Evolutionary conservation across 768 basidiomycete species (phyloP).

Genomic region (Coprinopsis marcescibilis): DNA sequence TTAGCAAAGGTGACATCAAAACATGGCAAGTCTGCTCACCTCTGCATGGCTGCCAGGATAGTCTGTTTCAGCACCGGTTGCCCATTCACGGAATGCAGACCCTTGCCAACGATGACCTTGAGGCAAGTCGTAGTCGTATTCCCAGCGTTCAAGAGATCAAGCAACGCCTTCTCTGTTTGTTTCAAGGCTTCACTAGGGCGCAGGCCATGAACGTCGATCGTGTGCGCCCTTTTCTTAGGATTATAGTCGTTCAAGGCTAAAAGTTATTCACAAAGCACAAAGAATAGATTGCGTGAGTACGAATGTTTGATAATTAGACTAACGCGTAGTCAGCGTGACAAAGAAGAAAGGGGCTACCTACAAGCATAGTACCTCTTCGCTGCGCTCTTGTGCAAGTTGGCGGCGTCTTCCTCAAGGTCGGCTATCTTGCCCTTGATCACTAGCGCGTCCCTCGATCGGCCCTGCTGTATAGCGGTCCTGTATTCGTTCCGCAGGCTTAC

Average conservation of each 20-base stretch:
- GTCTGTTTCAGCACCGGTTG: constrained; percentile 79
- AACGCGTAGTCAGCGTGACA: background rate
- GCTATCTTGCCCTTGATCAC: constrained; percentile 32
- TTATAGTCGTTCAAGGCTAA: constrained; percentile 32
- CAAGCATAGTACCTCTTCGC: constrained; percentile 40
- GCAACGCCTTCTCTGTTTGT: constrained; percentile 37
- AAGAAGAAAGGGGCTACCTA: constrained; percentile 18
- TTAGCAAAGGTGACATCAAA: background rate
- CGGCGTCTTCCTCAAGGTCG: constrained; percentile 27
- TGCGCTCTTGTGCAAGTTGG: constrained; percentile 39
- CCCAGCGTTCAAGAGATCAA: constrained; percentile 30
- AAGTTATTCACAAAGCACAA: background rate
- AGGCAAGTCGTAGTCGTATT: constrained; percentile 27
- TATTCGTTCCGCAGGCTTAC: constrained; percentile 22
- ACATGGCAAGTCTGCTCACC: constrained; percentile 32
- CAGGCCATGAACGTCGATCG: constrained; percentile 47
- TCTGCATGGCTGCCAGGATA: constrained; percentile 68
- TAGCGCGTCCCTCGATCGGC: constrained; percentile 33
- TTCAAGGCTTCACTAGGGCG: constrained; percentile 41
- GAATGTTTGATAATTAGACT: constrained; percentile 8
- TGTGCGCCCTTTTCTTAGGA: constrained; percentile 21
- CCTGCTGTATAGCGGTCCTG: constrained; percentile 23
- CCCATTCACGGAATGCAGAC: constrained; percentile 67
- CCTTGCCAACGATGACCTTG: constrained; percentile 63
- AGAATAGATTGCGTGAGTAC: background rate